A percentile compares a stretch with the other conserved stretches of the same genome.
Conservation (phyloP, 768 basidiomycete species). For the Boletus eberwhitei region DNA sequence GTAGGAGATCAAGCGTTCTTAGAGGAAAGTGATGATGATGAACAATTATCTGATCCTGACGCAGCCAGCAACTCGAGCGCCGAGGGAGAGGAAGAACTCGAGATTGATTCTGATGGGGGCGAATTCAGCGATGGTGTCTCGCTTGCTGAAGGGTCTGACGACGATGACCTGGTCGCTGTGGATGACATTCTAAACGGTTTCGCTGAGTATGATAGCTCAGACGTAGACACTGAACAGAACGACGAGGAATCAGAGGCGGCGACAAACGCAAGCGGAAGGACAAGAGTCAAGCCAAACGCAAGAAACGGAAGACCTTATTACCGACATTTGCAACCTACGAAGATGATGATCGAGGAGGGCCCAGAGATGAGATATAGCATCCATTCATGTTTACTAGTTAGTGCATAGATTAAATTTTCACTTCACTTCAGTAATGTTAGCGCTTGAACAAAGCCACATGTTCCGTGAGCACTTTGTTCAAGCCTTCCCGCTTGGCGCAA, state of each 20-base stretch:
- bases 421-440: too few relatives aligned
- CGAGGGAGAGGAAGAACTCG: conserved; percentile 31
- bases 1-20: conserved; percentile 46
- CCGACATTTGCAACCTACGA: conserved; percentile 88
- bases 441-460: too few relatives aligned
- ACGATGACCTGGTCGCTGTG: conserved; percentile 63
- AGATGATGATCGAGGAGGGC: conserved; percentile 70
- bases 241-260: conserved; percentile 39
- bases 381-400: neutral
- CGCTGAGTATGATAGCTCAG: conserved; percentile 58
- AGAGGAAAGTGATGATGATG: conserved; percentile 33
- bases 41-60: conserved; percentile 25
- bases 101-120: conserved; percentile 28
- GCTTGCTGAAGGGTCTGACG: conserved; percentile 63
- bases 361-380: conserved; percentile 27
- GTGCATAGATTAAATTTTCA: too few relatives aligned
- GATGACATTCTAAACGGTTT: conserved; percentile 54
- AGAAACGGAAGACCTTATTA: conserved; percentile 63
- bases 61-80: conserved; percentile 32
- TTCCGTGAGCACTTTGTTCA: too few relatives aligned
- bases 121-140: conserved; percentile 47
- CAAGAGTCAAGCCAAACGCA: conserved; percentile 45
- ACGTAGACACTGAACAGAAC: conserved; percentile 27
- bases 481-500: too few relatives aligned
- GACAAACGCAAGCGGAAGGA: conserved; percentile 53